Percentiles rank a stretch among this genome's conserved stretches.
These are phyloP conservation scores for Blastobotrys apis DNA, from an alignment of 1,139 yeast species.

Conservation along the genomic window DNA sequence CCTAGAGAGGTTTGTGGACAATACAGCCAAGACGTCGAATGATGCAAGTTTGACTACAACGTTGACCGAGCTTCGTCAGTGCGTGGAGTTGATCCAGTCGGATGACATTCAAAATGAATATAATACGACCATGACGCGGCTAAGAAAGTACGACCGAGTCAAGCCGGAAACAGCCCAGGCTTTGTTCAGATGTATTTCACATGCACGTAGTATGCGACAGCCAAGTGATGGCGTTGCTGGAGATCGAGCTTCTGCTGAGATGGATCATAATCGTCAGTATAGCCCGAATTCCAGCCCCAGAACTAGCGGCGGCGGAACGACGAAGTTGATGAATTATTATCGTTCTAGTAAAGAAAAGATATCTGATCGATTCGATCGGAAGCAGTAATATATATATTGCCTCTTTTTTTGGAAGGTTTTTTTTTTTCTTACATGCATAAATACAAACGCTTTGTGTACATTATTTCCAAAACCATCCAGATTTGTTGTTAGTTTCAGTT, in stretches of 20 bases:
- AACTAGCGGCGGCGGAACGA: not conserved
- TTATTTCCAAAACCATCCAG: conserved; percentile 8
- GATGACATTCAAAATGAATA: conserved; percentile 47
- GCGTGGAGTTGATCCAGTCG: conserved; percentile 50
- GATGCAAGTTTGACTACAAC: conserved; percentile 40
- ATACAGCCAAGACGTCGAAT: conserved; percentile 37
- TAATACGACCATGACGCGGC: conserved; percentile 49
- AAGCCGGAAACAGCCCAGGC: conserved; percentile 54
- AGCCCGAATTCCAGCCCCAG: conserved; percentile 12
- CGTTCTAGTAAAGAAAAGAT: conserved; percentile 23
- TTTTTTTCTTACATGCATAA: not conserved
- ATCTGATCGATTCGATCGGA: conserved; percentile 16
- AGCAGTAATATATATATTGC: not conserved
- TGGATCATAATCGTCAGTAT: not conserved
- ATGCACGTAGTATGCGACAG: conserved; percentile 17
- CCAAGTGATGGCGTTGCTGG: not conserved
- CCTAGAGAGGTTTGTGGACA: conserved; percentile 49
- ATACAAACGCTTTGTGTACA: not conserved
- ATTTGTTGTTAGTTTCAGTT: not conserved
- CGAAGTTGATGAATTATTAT: conserved; percentile 24
- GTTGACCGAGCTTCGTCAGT: conserved; percentile 57
- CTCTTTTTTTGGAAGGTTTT: too few relatives aligned
- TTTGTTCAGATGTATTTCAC: conserved; percentile 42
- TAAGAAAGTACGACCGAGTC: conserved; percentile 58
- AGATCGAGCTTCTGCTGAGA: not conserved